These are phyloP conservation scores for Westerdykella aurantiaca DNA, from an alignment of 2,329 filamentous ascomycete species.

Conservation along the genomic window DNA sequence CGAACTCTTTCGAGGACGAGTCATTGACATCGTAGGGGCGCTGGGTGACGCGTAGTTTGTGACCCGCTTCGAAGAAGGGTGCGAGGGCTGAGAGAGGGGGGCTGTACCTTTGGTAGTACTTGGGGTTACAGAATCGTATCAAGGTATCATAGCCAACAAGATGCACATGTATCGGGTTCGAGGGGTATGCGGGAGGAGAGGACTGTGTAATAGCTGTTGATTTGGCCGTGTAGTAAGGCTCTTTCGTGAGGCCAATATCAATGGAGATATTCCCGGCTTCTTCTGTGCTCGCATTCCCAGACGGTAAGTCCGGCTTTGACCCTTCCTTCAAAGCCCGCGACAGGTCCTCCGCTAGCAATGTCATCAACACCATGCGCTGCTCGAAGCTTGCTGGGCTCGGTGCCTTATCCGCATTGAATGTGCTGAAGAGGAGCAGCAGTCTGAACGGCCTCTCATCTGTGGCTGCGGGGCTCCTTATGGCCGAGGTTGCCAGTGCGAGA, in stretches of 20 bases:
- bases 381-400: conserved; percentile 63
- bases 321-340: conserved; percentile 13
- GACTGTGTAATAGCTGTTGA: conserved; percentile 51
- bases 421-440: conserved; percentile 56
- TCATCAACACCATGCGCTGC: conserved; percentile 66
- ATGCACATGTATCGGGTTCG: conserved; percentile 53
- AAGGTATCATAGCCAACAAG: conserved; percentile 73
- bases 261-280: conserved; percentile 30
- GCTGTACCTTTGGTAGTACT: conserved; percentile 56
- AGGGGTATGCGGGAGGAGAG: conserved; percentile 30
- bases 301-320: conserved; percentile 3
- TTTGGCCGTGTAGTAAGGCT: conserved; percentile 72
- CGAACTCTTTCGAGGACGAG: conserved; percentile 51
- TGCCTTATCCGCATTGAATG: conserved; percentile 60
- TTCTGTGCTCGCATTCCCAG: conserved; percentile 4
- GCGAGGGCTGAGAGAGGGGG: conserved; percentile 51
- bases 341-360: conserved; percentile 57
- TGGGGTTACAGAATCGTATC: conserved; percentile 64
- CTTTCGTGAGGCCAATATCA: conserved; percentile 65
- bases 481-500: conserved; percentile 50
- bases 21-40: conserved; percentile 44
- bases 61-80: conserved; percentile 56
- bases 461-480: conserved; percentile 39
- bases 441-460: conserved; percentile 39
- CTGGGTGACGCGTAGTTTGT: conserved; percentile 59